phyloP scores from a whole-genome alignment of 345 rosid species.

The Arabis alpina region DNA sequence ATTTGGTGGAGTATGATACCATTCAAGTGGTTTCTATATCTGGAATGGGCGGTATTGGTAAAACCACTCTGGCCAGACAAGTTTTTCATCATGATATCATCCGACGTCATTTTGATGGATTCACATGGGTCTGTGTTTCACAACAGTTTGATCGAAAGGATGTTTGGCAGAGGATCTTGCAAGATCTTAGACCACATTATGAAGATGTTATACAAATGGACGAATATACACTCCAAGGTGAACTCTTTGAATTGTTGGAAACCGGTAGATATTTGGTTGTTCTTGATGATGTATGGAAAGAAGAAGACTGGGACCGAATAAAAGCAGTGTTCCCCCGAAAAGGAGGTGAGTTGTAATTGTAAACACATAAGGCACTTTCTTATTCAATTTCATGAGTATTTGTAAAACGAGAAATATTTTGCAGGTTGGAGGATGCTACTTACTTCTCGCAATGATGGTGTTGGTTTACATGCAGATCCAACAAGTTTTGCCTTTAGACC shows the following conservation, averaged over 20 bases:
- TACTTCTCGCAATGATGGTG: conserved; percentile 51
- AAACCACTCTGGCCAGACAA: conserved; percentile 50
- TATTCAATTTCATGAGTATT: not conserved
- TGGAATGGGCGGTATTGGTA: conserved; percentile 66
- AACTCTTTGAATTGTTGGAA: conserved; percentile 28
- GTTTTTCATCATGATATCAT: conserved; percentile 33
- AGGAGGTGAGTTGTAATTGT: not conserved
- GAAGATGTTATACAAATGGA: conserved; percentile 16
- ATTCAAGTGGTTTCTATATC: conserved; percentile 40
- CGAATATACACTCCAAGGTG: conserved; percentile 33
- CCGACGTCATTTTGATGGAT: conserved; percentile 34
- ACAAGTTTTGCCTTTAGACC: conserved; percentile 20
- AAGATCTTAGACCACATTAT: conserved; percentile 37
- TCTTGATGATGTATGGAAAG: conserved; percentile 54
- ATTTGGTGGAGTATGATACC: conserved; percentile 15
- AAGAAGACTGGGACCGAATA: conserved; percentile 45
- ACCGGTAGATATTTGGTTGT: conserved; percentile 49
- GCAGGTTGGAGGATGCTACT: conserved; percentile 47
- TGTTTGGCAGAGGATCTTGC: conserved; percentile 44
- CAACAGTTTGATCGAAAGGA: conserved; percentile 39
- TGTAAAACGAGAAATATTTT: not conserved
- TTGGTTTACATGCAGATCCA: conserved; percentile 42
- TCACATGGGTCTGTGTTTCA: conserved; percentile 53
- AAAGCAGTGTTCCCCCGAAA: conserved; percentile 40
- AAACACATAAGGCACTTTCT: not conserved